A percentile compares a stretch with the other conserved stretches of the same genome.
These are phyloP conservation scores for Trifolium fragiferum DNA, from an alignment of 306 rosid genomes.

Conservation along the genomic window DNA sequence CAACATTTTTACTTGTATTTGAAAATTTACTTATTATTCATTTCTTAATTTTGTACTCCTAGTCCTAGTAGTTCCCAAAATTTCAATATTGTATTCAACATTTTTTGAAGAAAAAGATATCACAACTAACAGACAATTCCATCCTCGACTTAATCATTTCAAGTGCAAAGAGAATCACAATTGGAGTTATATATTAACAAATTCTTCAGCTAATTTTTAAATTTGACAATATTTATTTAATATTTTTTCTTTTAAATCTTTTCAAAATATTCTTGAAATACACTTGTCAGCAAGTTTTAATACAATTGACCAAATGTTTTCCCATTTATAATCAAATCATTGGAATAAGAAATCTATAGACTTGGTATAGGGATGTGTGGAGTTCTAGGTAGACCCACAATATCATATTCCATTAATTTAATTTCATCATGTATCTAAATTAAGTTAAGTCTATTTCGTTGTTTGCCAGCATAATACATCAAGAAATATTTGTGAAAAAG, in stretches of 20 bases:
- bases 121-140: no score
- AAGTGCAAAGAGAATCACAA: no score
- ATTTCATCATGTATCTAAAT: slow-evolving; percentile 5
- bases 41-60: no score
- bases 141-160: no score
- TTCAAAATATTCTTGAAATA: neutral
- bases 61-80: no score
- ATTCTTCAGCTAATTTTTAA: no score
- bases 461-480: neutral
- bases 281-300: neutral
- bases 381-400: slow-evolving; percentile 6
- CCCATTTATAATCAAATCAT: slow-evolving; percentile 24
- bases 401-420: slow-evolving; percentile 9
- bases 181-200: no score
- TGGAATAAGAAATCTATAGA: slow-evolving; percentile 20
- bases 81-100: no score
- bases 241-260: neutral
- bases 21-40: no score
- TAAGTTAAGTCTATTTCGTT: neutral
- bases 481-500: slow-evolving; percentile 11
- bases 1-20: no score
- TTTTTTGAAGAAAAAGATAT: no score
- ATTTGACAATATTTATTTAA: neutral
- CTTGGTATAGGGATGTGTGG: slow-evolving; percentile 16
- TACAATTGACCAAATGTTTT: slow-evolving; percentile 25